phyloP scores from a whole-genome alignment of 306 rosid genomes.

The Morella rubra region DNA sequence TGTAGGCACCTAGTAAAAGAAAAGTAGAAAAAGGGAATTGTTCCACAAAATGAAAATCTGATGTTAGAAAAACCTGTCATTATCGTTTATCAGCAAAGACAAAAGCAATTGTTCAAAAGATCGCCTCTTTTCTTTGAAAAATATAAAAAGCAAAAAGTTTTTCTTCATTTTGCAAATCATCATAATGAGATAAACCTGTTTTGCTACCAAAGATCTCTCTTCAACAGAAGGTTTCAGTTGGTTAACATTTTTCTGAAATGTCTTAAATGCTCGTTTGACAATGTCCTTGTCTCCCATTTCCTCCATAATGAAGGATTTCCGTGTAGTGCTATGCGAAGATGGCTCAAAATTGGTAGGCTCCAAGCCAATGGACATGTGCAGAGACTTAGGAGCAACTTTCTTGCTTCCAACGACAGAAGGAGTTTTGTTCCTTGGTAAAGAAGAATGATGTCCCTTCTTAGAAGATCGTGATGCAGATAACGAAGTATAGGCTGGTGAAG shows the following conservation, averaged over 20 bases:
- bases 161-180: background rate
- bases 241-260: conserved; percentile 73
- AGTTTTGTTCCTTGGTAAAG: conserved; percentile 48
- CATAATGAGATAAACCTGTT: conserved; percentile 46
- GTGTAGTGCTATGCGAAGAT: conserved; percentile 42
- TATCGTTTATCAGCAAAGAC: conserved; percentile 6
- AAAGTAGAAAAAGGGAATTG: conserved; percentile 11
- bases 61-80: conserved; percentile 1
- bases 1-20: conserved; percentile 47
- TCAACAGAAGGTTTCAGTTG: conserved; percentile 50
- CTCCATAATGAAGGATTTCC: conserved; percentile 82
- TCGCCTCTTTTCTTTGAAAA: background rate
- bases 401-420: conserved; percentile 42
- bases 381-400: conserved; percentile 54
- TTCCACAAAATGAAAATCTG: conserved; percentile 19
- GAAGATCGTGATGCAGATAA: conserved; percentile 43
- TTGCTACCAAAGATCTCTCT: conserved; percentile 43
- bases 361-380: conserved; percentile 68
- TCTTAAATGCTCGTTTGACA: conserved; percentile 85
- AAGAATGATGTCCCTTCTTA: conserved; percentile 43
- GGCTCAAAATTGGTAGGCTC: conserved; percentile 51
- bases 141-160: background rate
- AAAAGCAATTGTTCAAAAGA: conserved; percentile 15
- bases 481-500: conserved; percentile 36
- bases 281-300: conserved; percentile 93